Evolutionary conservation across 2,329 filamentous ascomycete species (phyloP).

Genomic region (Pseudocercospora cruenta): DNA sequence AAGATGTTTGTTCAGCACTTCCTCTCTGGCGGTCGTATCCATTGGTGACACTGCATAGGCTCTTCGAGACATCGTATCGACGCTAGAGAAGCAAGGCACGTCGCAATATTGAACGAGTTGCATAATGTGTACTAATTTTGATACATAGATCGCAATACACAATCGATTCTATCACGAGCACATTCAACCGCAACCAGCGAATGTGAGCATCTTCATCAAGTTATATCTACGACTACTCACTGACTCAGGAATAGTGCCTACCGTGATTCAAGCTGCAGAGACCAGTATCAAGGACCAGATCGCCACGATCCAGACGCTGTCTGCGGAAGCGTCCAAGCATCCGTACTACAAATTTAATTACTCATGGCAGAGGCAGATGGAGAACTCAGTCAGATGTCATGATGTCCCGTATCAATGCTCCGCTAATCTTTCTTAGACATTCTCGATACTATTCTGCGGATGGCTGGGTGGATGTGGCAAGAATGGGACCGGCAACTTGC

Average conservation of each 20-base stretch:
- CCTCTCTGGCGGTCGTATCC: neutral
- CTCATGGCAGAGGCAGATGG: constrained; percentile 81
- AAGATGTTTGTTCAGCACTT: constrained; percentile 8
- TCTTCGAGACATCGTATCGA: constrained; percentile 78
- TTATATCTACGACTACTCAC: neutral
- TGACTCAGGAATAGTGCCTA: constrained; percentile 57
- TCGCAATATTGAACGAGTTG: neutral
- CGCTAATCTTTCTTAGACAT: constrained; percentile 48
- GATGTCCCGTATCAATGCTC: neutral
- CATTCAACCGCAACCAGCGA: constrained; percentile 78
- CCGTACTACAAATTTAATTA: constrained; percentile 98
- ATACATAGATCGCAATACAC: constrained; percentile 68
- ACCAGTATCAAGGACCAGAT: constrained; percentile 72
- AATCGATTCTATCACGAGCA: constrained; percentile 82
- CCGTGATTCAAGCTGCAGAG: constrained; percentile 71
- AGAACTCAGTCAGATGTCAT: constrained; percentile 65
- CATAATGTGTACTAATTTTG: neutral
- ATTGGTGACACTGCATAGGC: constrained; percentile 50
- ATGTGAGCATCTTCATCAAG: constrained; percentile 51
- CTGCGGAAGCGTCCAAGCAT: constrained; percentile 74
- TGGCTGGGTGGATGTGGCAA: constrained; percentile 76
- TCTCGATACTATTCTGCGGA: constrained; percentile 63
- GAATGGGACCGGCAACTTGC: constrained; percentile 61
- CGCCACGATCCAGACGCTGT: constrained; percentile 70
- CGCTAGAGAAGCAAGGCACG: constrained; percentile 65